Conservation (phyloP, 2,329 filamentous ascomycete species). For the Colletotrichum sp. region DNA sequence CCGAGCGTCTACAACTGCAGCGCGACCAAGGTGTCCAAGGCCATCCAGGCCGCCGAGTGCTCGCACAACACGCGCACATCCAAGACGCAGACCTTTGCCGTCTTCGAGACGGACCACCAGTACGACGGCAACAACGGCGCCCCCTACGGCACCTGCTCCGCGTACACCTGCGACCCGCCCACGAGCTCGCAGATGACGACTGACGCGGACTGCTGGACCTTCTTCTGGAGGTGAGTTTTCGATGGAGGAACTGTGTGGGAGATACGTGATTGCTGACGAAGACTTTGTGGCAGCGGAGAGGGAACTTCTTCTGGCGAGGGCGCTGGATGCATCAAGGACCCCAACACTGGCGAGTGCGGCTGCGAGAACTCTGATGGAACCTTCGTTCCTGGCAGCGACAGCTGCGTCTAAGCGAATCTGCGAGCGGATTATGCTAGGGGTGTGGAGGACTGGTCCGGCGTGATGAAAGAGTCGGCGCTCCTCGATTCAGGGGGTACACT, state of each 20-base stretch:
- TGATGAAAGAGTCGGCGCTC: neutral
- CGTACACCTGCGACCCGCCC: constrained; percentile 8
- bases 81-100: constrained; percentile 16
- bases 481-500: neutral
- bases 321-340: constrained; percentile 15
- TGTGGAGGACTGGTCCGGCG: neutral
- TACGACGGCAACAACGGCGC: constrained; percentile 6
- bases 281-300: neutral
- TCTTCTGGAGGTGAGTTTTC: constrained; percentile 16
- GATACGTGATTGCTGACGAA: neutral
- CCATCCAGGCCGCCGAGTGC: constrained; percentile 22
- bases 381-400: constrained; percentile 3
- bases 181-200: neutral
- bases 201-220: constrained; percentile 16
- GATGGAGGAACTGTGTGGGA: too few species aligned
- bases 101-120: constrained; percentile 18
- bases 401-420: neutral
- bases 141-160: constrained; percentile 18
- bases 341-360: constrained; percentile 13
- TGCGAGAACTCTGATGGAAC: constrained; percentile 19
- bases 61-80: constrained; percentile 16
- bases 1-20: constrained; percentile 11
- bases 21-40: constrained; percentile 15
- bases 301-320: neutral
- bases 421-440: rapidly evolving